phyloP scores from a whole-genome alignment of 208 protist species.

The Herpetomonas tarakana region DNA sequence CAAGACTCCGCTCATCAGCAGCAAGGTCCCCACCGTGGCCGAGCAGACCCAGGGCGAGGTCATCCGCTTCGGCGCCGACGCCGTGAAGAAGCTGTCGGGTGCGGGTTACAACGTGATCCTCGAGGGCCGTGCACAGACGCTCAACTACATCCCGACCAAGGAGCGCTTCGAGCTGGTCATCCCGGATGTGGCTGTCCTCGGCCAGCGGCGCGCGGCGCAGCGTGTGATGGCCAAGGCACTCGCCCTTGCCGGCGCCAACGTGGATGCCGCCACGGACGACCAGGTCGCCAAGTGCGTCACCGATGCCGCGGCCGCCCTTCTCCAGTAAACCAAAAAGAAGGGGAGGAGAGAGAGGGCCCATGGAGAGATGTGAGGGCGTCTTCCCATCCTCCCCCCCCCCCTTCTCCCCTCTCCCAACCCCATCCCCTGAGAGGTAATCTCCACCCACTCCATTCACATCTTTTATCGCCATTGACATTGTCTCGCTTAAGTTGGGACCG shows the following conservation, averaged over 20 bases:
- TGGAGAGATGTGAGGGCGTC: no score
- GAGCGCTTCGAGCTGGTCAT: constrained; percentile 89
- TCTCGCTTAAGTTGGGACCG: no score
- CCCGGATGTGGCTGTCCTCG: constrained; percentile 62
- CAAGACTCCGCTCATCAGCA: constrained; percentile 75
- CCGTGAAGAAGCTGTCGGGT: constrained; percentile 62
- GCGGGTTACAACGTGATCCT: constrained; percentile 89
- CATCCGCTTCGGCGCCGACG: constrained; percentile 70
- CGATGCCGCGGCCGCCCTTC: neutral
- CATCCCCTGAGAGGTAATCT: no score
- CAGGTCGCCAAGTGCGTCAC: constrained; percentile 9
- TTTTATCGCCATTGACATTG: no score
- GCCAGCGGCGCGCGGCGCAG: constrained; percentile 86
- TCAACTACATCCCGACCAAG: constrained; percentile 82
- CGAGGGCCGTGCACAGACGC: constrained; percentile 86
- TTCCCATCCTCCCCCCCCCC: no score
- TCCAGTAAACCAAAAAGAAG: constrained; percentile 3
- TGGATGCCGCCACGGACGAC: constrained; percentile 21
- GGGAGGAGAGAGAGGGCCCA: neutral
- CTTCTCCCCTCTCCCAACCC: no score
- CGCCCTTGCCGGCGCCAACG: constrained; percentile 26
- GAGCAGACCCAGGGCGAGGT: constrained; percentile 92
- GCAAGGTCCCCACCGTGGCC: constrained; percentile 83
- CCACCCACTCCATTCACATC: no score
- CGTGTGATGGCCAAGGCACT: constrained; percentile 82